Evolutionary conservation across 2,329 filamentous ascomycete species (phyloP).

Genomic region (Cladophialophora chaetospira): DNA sequence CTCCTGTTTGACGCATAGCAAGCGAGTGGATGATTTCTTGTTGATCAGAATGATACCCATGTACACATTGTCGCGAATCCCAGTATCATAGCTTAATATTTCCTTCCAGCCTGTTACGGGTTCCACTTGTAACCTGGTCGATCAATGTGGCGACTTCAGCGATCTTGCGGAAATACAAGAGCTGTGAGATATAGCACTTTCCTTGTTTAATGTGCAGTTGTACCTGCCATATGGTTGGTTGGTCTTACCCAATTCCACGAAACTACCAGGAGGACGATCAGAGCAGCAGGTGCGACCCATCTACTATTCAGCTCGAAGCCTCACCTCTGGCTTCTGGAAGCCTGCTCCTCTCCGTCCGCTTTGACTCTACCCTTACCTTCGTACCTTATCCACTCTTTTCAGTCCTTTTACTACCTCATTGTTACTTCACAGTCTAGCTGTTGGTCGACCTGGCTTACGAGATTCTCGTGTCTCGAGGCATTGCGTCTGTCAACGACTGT

Average conservation of each 20-base stretch:
- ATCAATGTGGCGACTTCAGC: no score
- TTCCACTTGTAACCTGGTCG: neutral
- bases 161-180: no score
- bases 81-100: neutral
- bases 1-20: conserved; percentile 22
- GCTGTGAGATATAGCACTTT: no score
- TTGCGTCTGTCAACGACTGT: conserved; percentile 18
- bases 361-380: conserved; percentile 2
- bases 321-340: neutral
- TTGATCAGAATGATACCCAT: conserved; percentile 22
- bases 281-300: no score
- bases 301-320: no score
- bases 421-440: conserved; percentile 16
- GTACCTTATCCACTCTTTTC: conserved; percentile 4
- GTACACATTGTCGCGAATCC: conserved; percentile 7
- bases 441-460: conserved; percentile 24
- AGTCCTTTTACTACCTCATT: conserved; percentile 8
- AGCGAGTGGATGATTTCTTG: conserved; percentile 8
- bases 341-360: neutral
- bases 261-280: no score
- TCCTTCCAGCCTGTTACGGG: neutral
- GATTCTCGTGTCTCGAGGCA: conserved; percentile 27
- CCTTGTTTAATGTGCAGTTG: no score
- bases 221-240: no score
- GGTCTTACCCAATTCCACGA: no score